Conservation (phyloP, 306 rosid species). For the Quercus aquifolioides region DNA sequence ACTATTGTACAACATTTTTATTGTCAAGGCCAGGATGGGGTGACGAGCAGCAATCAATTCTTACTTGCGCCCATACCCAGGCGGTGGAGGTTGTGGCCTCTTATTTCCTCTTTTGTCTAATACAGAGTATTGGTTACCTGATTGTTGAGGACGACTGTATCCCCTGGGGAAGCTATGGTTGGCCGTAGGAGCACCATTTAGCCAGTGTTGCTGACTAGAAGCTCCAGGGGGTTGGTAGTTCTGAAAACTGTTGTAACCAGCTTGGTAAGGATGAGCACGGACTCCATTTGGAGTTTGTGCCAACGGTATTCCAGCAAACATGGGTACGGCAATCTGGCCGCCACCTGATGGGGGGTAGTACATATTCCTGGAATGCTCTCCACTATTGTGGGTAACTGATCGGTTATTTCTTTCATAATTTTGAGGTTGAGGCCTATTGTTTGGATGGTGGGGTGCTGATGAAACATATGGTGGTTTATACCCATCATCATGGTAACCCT, state of each 20-base stretch:
- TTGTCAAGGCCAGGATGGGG: background rate
- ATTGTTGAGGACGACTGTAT: constrained; percentile 38
- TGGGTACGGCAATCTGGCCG: constrained; percentile 34
- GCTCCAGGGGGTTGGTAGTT: constrained; percentile 37
- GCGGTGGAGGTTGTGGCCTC: constrained; percentile 46
- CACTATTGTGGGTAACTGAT: constrained; percentile 21
- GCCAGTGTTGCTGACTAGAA: constrained; percentile 17
- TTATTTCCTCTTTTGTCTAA: constrained; percentile 52
- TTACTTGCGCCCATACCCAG: constrained; percentile 44
- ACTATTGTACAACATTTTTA: constrained; percentile 40
- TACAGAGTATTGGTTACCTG: constrained; percentile 49
- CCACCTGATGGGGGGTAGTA: constrained; percentile 42
- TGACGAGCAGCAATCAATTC: constrained; percentile 6
- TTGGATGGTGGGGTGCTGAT: constrained; percentile 11
- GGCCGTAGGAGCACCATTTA: constrained; percentile 35
- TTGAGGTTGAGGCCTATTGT: constrained; percentile 38
- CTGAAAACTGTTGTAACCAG: constrained; percentile 32
- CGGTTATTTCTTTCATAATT: constrained; percentile 40
- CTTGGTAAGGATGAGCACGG: constrained; percentile 24
- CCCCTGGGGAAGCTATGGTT: constrained; percentile 32
- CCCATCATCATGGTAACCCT: constrained; percentile 30
- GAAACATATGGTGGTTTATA: constrained; percentile 28
- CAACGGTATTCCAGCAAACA: constrained; percentile 23
- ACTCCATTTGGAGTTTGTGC: constrained; percentile 22
- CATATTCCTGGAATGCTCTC: constrained; percentile 28